Evolutionary conservation across 1,139 yeast genomes (phyloP).

Genomic region (Lipomyces yarrowii): DNA sequence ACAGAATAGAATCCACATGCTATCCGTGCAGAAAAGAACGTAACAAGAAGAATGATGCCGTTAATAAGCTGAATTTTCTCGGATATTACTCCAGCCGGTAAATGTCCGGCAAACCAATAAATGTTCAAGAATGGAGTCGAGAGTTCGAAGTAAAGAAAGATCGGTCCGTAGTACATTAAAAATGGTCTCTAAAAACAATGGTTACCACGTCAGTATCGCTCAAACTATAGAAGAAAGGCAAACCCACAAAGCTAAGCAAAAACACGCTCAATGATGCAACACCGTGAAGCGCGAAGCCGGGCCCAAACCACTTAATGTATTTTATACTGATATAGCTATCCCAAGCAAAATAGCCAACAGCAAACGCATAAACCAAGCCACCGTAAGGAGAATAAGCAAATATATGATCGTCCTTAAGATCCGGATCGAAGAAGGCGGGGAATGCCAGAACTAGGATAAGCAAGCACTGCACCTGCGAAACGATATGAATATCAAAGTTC

Average conservation of each 20-base stretch:
- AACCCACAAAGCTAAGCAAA: constrained; percentile 50
- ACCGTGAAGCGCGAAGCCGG: constrained; percentile 86
- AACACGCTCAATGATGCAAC: constrained; percentile 79
- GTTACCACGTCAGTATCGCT: neutral
- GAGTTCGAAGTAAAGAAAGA: constrained; percentile 81
- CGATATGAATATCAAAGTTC: constrained; percentile 87
- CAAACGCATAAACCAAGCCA: constrained; percentile 68
- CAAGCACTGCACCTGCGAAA: constrained; percentile 80
- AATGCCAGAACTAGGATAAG: constrained; percentile 56
- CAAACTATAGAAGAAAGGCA: neutral
- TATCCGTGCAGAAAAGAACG: constrained; percentile 78
- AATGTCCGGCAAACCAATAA: constrained; percentile 84
- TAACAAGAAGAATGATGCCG: constrained; percentile 65
- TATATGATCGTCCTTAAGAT: constrained; percentile 53
- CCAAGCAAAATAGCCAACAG: constrained; percentile 92
- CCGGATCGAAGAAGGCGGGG: constrained; percentile 64
- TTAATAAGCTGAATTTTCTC: constrained; percentile 60
- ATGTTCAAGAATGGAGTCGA: constrained; percentile 92
- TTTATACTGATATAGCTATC: constrained; percentile 68
- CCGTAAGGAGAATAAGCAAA: constrained; percentile 73
- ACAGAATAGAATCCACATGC: constrained; percentile 87
- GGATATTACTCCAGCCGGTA: constrained; percentile 58
- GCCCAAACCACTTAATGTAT: constrained; percentile 69
- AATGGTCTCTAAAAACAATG: constrained; percentile 54
- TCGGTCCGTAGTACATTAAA: constrained; percentile 80